Evolutionary conservation across 257 asterid genomes (phyloP).

Genomic region (Ilex asprella): DNA sequence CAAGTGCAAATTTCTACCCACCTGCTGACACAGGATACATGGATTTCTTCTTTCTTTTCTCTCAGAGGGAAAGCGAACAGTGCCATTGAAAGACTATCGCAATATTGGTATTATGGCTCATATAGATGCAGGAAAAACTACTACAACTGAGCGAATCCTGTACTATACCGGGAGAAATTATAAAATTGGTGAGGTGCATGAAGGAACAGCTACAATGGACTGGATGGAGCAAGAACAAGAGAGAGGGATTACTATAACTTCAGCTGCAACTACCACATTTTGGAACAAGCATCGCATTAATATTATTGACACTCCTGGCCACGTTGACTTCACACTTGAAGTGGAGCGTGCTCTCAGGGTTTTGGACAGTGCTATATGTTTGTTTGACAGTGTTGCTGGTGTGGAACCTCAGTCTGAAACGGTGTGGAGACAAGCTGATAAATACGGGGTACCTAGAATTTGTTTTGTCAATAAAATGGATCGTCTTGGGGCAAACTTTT

Average conservation of each 20-base stretch:
- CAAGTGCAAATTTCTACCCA: background rate
- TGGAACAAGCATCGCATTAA: slow-evolving; percentile 97
- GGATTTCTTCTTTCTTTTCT: slow-evolving; percentile 4
- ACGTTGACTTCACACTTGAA: slow-evolving; percentile 95
- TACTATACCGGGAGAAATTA: slow-evolving; percentile 90
- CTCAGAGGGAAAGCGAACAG: slow-evolving; percentile 64
- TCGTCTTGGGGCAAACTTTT: slow-evolving; percentile 93
- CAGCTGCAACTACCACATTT: slow-evolving; percentile 89
- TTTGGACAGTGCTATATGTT: slow-evolving; percentile 87
- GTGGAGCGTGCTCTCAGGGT: slow-evolving; percentile 98
- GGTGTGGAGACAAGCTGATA: slow-evolving; percentile 99
- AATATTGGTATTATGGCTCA: slow-evolving; percentile 98
- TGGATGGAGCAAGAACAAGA: slow-evolving; percentile 99
- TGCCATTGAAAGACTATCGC: slow-evolving; percentile 82
- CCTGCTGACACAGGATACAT: background rate
- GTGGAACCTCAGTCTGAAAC: slow-evolving; percentile 99
- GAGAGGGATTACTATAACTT: slow-evolving; percentile 91
- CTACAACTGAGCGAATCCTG: slow-evolving; percentile 81
- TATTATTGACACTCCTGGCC: slow-evolving; percentile 96
- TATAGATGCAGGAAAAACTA: slow-evolving; percentile 97
- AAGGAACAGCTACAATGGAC: slow-evolving; percentile 98
- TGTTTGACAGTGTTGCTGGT: slow-evolving; percentile 97
- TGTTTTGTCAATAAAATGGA: slow-evolving; percentile 99
- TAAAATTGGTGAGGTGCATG: slow-evolving; percentile 97
- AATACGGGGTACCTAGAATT: slow-evolving; percentile 92